phyloP scores from a whole-genome alignment of 345 rosid species.

The Aquilaria yunnanensis region DNA sequence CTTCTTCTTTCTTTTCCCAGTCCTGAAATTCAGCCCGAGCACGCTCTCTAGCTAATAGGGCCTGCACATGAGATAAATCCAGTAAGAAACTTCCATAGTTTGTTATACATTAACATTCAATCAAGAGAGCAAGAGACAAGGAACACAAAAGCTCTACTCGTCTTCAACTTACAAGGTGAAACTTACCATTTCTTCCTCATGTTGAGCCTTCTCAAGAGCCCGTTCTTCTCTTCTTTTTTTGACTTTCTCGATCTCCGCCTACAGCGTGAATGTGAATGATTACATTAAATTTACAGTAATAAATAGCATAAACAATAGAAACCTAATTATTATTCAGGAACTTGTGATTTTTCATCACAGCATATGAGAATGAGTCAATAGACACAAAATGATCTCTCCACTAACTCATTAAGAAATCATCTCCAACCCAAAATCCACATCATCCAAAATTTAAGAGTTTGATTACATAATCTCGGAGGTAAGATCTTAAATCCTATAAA shows the following conservation, averaged over 20 bases:
- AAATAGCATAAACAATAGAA: not conserved
- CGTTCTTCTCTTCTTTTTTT: slow-evolving; percentile 98
- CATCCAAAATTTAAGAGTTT: too few relatives aligned
- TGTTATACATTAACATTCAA: not conserved
- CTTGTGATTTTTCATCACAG: too few relatives aligned
- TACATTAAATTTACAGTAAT: not conserved
- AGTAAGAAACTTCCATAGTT: not conserved
- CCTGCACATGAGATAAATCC: slow-evolving; percentile 34
- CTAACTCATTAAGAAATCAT: too few relatives aligned
- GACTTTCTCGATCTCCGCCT: slow-evolving; percentile 94
- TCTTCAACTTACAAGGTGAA: slow-evolving; percentile 7
- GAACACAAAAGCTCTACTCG: not conserved
- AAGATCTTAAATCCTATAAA: too few relatives aligned
- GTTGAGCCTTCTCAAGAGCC: slow-evolving; percentile 83
- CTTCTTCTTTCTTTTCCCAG: slow-evolving; percentile 98
- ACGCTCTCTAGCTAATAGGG: slow-evolving; percentile 88
- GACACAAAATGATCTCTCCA: too few relatives aligned
- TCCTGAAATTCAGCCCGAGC: slow-evolving; percentile 97
- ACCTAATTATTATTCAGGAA: too few relatives aligned
- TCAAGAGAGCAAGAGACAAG: not conserved
- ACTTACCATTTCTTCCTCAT: slow-evolving; percentile 92
- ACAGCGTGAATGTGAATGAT: slow-evolving; percentile 14
- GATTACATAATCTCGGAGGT: too few relatives aligned
- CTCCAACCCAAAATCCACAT: too few relatives aligned
- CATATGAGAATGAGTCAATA: too few relatives aligned